Evolutionary conservation across 2,329 filamentous ascomycete genomes (phyloP).

Genomic region (Epicoccum nigrum): DNA sequence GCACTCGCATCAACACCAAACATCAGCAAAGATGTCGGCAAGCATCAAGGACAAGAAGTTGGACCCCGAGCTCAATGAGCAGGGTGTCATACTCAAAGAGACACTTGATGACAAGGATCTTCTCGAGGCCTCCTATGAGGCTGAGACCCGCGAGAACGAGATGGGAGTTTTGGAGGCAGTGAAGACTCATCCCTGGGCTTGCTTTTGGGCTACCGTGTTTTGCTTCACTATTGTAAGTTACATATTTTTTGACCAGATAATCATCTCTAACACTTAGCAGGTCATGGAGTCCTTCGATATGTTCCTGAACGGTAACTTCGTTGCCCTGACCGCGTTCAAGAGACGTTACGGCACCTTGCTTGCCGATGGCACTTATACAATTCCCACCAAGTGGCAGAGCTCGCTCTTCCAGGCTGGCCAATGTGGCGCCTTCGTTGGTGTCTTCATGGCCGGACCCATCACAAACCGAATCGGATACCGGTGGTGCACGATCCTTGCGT

Average conservation of each 20-base stretch:
- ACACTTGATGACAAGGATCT: constrained; percentile 29
- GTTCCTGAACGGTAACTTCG: constrained; percentile 65
- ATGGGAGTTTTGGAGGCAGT: constrained; percentile 58
- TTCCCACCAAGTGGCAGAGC: constrained; percentile 63
- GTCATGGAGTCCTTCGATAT: constrained; percentile 70
- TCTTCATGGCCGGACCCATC: constrained; percentile 64
- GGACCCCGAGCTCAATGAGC: constrained; percentile 15
- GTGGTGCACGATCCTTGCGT: constrained; percentile 59
- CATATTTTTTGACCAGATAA: neutral
- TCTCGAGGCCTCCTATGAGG: constrained; percentile 56
- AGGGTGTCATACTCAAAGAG: constrained; percentile 23
- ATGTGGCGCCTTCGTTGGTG: constrained; percentile 65
- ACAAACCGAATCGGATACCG: constrained; percentile 65
- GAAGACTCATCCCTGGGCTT: constrained; percentile 58
- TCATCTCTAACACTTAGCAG: constrained; percentile 41
- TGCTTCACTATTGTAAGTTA: constrained; percentile 59
- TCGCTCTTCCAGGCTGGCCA: constrained; percentile 62
- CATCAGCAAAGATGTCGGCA: constrained; percentile 16
- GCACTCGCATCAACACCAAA: constrained; percentile 12
- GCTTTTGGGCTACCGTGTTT: constrained; percentile 62
- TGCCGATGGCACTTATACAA: constrained; percentile 20
- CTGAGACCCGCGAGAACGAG: constrained; percentile 60
- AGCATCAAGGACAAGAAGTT: constrained; percentile 11
- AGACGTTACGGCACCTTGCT: constrained; percentile 54
- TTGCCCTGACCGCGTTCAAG: constrained; percentile 58